Evolutionary conservation across 306 rosid species (phyloP).

Genomic region (Pyrus betulifolia): DNA sequence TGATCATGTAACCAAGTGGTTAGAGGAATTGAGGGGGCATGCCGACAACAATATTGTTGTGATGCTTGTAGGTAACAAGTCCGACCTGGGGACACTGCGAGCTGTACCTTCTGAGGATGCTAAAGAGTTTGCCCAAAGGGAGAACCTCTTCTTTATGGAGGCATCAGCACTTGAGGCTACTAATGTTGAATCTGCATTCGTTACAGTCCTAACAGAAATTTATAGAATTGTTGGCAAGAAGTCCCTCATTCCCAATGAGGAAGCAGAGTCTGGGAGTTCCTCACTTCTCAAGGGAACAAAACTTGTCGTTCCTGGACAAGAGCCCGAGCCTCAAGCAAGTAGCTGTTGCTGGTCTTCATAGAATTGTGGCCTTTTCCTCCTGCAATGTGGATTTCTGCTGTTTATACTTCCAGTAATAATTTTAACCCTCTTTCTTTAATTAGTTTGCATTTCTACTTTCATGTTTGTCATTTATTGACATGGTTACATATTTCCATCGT

Average conservation of each 20-base stretch:
- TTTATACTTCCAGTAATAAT: conserved; percentile 23
- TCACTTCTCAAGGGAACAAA: conserved; percentile 60
- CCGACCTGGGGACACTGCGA: conserved; percentile 62
- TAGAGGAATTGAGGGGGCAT: conserved; percentile 69
- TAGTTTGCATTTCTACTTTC: not conserved
- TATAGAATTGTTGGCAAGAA: conserved; percentile 57
- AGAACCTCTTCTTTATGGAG: conserved; percentile 78
- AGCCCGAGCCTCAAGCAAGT: conserved; percentile 37
- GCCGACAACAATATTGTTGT: conserved; percentile 67
- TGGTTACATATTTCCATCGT: not conserved
- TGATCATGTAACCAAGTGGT: conserved; percentile 72
- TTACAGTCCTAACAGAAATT: conserved; percentile 70
- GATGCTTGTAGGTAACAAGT: conserved; percentile 92
- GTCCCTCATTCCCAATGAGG: conserved; percentile 52
- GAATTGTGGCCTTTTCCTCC: conserved; percentile 8
- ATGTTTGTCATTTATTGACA: conserved; percentile 5
- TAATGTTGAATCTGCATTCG: conserved; percentile 79
- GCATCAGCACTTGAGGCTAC: conserved; percentile 87
- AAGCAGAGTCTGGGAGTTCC: conserved; percentile 43
- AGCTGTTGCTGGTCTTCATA: conserved; percentile 57
- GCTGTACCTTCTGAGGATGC: conserved; percentile 71
- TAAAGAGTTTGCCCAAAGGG: conserved; percentile 63
- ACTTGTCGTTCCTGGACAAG: conserved; percentile 49
- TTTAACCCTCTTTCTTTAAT: not conserved
- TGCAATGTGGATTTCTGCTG: conserved; percentile 4